Evolutionary conservation across 2,329 filamentous ascomycete species (phyloP).

Genomic region (Claviceps africana): DNA sequence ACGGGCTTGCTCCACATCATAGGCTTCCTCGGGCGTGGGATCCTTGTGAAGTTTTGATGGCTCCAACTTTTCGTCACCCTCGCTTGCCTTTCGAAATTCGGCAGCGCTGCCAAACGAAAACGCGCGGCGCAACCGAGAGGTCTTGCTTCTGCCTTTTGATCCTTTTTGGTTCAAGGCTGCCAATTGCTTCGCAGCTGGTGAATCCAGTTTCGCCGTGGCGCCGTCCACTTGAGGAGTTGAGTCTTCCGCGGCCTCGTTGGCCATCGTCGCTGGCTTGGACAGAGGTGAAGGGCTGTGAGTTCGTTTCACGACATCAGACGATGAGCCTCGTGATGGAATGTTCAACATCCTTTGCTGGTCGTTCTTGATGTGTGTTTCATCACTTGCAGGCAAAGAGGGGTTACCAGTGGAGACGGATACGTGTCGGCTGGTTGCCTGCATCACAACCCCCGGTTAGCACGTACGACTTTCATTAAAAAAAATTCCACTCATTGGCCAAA

Average conservation of each 20-base stretch:
- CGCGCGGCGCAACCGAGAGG: slow-evolving; percentile 70
- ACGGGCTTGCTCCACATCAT: slow-evolving; percentile 78
- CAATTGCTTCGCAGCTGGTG: slow-evolving; percentile 70
- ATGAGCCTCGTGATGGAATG: slow-evolving; percentile 48
- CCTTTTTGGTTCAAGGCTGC: slow-evolving; percentile 79
- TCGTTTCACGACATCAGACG: slow-evolving; percentile 53
- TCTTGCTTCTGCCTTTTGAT: slow-evolving; percentile 66
- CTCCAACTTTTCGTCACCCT: slow-evolving; percentile 20
- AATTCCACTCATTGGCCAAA: slow-evolving; percentile 28
- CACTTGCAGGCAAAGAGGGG: slow-evolving; percentile 35
- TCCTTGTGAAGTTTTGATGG: slow-evolving; percentile 52
- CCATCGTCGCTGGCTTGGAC: slow-evolving; percentile 55
- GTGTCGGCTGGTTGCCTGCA: slow-evolving; percentile 47
- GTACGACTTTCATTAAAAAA: slow-evolving; percentile 17
- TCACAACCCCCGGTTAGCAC: slow-evolving; percentile 33
- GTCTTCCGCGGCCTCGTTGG: slow-evolving; percentile 34
- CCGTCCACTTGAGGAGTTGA: slow-evolving; percentile 22
- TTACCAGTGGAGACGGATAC: slow-evolving; percentile 36
- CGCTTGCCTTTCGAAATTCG: slow-evolving; percentile 66
- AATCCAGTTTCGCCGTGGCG: slow-evolving; percentile 30
- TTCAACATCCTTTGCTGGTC: slow-evolving; percentile 42
- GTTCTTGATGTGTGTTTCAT: slow-evolving; percentile 33
- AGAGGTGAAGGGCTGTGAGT: slow-evolving; percentile 56
- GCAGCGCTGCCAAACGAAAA: slow-evolving; percentile 96
- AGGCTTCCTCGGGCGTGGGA: slow-evolving; percentile 45